These are phyloP conservation scores for Ceratocystis harringtonii DNA, from an alignment of 2,329 filamentous ascomycete species.

Conservation along the genomic window DNA sequence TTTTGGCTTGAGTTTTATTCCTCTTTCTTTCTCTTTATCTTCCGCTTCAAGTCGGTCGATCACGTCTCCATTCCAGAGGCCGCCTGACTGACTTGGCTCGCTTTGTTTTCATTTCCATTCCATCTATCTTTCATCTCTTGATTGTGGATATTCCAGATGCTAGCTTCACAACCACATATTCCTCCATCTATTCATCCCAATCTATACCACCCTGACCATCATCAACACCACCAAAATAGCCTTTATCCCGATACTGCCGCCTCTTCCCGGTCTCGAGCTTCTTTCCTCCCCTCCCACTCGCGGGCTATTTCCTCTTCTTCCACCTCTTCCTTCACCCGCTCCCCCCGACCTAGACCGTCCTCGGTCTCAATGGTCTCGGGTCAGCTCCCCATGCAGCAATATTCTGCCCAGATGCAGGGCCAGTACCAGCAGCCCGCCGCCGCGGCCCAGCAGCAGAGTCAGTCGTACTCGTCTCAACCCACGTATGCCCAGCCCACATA, in stretches of 20 bases:
- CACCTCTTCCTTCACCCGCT: slow-evolving; percentile 28
- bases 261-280: neutral
- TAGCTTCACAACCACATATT: slow-evolving; percentile 14
- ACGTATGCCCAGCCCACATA: slow-evolving; percentile 8
- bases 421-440: slow-evolving; percentile 12
- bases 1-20: slow-evolving; percentile 1
- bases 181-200: slow-evolving; percentile 8
- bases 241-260: slow-evolving; percentile 4
- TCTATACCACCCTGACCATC: neutral
- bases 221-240: slow-evolving; percentile 4
- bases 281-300: slow-evolving; percentile 20
- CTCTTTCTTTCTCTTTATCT: slow-evolving; percentile 5
- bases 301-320: slow-evolving; percentile 42
- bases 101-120: neutral
- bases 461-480: slow-evolving; percentile 9
- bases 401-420: slow-evolving; percentile 7
- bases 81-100: neutral
- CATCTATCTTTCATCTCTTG: neutral
- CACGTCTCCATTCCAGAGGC: neutral
- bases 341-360: slow-evolving; percentile 7
- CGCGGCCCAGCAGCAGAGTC: slow-evolving; percentile 4
- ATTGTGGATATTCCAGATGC: slow-evolving; percentile 7
- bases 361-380: slow-evolving; percentile 13
- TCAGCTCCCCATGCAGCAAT: slow-evolving; percentile 13
- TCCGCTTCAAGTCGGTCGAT: slow-evolving; percentile 3